A percentile compares a stretch with the other conserved stretches of the same genome.
Evolutionary conservation across 306 rosid genomes (phyloP).

Genomic region (Cucumis melo): DNA sequence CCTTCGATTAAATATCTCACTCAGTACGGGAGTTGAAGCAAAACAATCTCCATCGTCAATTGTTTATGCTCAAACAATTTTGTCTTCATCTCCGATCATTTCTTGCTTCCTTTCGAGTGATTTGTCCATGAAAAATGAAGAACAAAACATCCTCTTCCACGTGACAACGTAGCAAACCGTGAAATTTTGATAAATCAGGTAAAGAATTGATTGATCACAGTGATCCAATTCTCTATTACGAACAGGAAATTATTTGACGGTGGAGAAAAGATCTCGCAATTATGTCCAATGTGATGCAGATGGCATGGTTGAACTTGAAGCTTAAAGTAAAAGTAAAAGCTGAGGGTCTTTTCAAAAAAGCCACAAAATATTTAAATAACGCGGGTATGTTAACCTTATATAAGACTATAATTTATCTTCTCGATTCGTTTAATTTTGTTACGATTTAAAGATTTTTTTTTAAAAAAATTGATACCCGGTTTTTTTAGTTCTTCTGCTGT

Average conservation of each 20-base stretch:
- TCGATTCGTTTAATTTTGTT: too few species aligned
- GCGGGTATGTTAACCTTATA: too few species aligned
- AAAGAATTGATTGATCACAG: background rate
- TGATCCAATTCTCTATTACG: background rate
- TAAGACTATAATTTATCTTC: too few species aligned
- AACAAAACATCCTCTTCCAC: background rate
- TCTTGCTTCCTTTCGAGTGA: background rate
- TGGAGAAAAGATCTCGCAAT: background rate
- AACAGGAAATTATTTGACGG: background rate
- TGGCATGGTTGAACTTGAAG: too few species aligned
- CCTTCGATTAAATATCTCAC: background rate
- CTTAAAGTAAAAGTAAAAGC: too few species aligned
- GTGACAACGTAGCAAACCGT: conserved; percentile 2
- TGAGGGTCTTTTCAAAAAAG: too few species aligned
- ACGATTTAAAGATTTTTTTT: too few species aligned
- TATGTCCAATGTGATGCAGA: background rate
- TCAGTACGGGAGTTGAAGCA: background rate
- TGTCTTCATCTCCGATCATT: background rate
- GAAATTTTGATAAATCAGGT: background rate
- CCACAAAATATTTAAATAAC: too few species aligned
- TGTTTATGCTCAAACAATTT: background rate
- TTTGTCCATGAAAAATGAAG: background rate
- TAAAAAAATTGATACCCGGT: too few species aligned
- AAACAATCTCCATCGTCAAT: conserved; percentile 12
- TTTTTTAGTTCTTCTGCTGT: too few species aligned